Evolutionary conservation across 2,329 filamentous ascomycete genomes (phyloP), one percentile per base, ranked within the genome.

Genomic region (Trichoderma simmonsii): DNA sequence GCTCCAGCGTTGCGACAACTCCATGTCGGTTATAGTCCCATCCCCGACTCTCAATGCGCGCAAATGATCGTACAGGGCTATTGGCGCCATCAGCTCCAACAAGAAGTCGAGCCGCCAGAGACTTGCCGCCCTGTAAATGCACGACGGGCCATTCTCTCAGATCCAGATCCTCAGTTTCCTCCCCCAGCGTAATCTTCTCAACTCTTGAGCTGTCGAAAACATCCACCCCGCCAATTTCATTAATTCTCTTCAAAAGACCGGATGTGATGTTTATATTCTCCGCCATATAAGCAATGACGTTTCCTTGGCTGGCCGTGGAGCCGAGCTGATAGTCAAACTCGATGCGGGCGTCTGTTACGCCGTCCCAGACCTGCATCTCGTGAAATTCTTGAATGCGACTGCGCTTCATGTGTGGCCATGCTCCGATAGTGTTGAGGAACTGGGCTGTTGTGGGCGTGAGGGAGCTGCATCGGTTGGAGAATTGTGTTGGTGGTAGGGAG

Each of bases 331-430:
- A 93, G 82, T 96, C 93, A 81, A 99, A 99, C 76, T 93, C 92
- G 80, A 99, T 96, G 76, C 91, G 89, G 43, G 94, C 93, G 72
- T 90, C 94, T 54, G 92, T 93, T 71, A 97, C 89, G 74, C 95
- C 97, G 81, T 99, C 96, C 96, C 97, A 99, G 36, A 98, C 96
- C 81, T 97, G 92, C 96, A 99, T 99, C 77, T 95, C 93, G 73
- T 97, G 91, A 81, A 98, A 99, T 1, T 91, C 88, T 83, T 98
- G 95, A 39, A 96, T 89, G 36, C 96, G 90, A 6, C 89, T 85
- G 56, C 86, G 83, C 75, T 93, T 87, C 73, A 98, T 85, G 78
- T 97, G 90, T 7, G 86, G 79, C 96, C 95, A 98, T 64, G 92
- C 94, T 43, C 95, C 96, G 73, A 97, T 96, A 5, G 87, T 85